These are phyloP conservation scores for Juncus effusus DNA, from an alignment of 176 grass and related monocot species.

Conservation along the genomic window DNA sequence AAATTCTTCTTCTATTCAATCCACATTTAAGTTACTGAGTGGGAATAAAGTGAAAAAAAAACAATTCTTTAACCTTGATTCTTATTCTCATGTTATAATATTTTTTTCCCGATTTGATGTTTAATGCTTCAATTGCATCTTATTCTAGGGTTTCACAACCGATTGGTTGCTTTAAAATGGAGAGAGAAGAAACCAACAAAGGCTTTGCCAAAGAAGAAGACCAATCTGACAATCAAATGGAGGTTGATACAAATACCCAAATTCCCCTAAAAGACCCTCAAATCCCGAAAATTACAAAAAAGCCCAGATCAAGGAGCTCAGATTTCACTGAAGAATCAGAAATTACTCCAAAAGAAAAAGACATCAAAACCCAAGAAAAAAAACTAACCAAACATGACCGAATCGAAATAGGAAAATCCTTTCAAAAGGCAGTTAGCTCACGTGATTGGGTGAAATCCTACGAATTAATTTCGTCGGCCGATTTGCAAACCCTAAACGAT, in stretches of 20 bases:
- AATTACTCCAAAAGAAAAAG: slow-evolving; percentile 33
- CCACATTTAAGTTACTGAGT: slow-evolving; percentile 10
- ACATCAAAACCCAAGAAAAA: slow-evolving; percentile 56
- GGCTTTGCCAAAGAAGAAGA: slow-evolving; percentile 17
- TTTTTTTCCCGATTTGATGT: slow-evolving; percentile 24
- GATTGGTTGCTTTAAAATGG: slow-evolving; percentile 39
- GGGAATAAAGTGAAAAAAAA: slow-evolving; percentile 13
- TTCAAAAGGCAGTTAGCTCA: slow-evolving; percentile 67
- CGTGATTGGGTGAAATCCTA: slow-evolving; percentile 61
- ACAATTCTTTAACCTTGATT: slow-evolving; percentile 16
- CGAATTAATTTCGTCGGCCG: slow-evolving; percentile 49
- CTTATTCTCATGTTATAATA: slow-evolving; percentile 17
- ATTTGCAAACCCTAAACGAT: slow-evolving; percentile 76
- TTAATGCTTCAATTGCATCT: slow-evolving; percentile 32
- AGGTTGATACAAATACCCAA: slow-evolving; percentile 48
- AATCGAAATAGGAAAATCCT: slow-evolving; percentile 56
- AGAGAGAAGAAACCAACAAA: slow-evolving; percentile 48
- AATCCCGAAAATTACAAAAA: slow-evolving; percentile 43
- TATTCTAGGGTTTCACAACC: slow-evolving; percentile 34
- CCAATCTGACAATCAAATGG: slow-evolving; percentile 12
- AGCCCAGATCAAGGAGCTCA: slow-evolving; percentile 47
- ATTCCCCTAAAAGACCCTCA: slow-evolving; percentile 38
- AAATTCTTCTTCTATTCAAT: slow-evolving; percentile 20
- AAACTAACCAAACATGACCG: slow-evolving; percentile 71
- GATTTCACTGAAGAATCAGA: slow-evolving; percentile 60